Base-by-base conservation (phyloP, 176 grass and related monocot genomes). In the Aegilops sharonensis region DNA sequence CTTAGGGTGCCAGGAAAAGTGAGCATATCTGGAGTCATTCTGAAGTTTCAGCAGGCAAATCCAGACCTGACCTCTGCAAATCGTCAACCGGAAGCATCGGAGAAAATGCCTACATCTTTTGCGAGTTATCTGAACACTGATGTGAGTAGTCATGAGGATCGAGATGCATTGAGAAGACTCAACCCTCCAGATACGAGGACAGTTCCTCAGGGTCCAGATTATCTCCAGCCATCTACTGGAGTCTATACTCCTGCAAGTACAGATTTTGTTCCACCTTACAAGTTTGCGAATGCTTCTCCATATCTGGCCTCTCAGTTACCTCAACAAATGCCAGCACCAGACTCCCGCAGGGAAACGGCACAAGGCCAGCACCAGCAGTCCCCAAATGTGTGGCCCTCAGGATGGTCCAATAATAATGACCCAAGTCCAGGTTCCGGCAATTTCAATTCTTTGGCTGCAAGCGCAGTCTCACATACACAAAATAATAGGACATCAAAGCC, bases 1-100 rank as follows among this genome's bases (percentile, higher is more conserved):
- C 89, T 96, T 78, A 96, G 91, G 85, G 97, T 99, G 43, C 93
- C 94, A 42, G 94, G 97, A 75, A 99, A 99, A 80, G 78, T 99
- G 30, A 99, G 97, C 84, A 99, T 96, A 75, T 96, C 97, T 87
- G 97, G 97, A 65, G 92, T 99, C 36, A 85, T 99, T 85, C 85
- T 96, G 62, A 92, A 82, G 86, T 99, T 99, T 88, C 69, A 91
- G 78, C 91, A 91, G 78, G 83, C 91, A 77, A 84, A 77, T 82
- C 80, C 89, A 25, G 87, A 89, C 42, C 87, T 78, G 14, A 77
- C 45, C 83, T 93, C 91, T 20, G 31, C 76, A 40, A 90, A 85
- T 82, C 72, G 77, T 54, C 56, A 67, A 82, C 66, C 57, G 6
- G 83, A 92, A 89, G 68, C 85, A 30, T 50, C 50, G 29, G 86